Evolutionary conservation across 257 asterid genomes (phyloP).

Genomic region (Solanum sitiens): DNA sequence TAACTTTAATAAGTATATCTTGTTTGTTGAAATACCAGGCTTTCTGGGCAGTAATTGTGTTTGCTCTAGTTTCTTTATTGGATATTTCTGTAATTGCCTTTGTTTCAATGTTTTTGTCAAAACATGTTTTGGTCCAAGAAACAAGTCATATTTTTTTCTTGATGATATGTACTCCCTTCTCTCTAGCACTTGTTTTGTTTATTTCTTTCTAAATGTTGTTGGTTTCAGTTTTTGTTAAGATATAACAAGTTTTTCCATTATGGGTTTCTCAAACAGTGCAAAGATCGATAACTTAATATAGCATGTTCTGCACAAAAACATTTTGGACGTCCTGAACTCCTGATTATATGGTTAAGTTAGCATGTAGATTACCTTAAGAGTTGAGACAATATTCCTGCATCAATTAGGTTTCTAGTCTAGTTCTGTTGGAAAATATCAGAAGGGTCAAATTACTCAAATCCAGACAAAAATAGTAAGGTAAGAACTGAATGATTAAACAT

Average conservation of each 20-base stretch:
- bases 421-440: background rate
- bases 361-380: background rate
- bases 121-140: conserved; percentile 77
- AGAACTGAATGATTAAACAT: conserved; percentile 36
- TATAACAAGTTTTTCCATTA: conserved; percentile 47
- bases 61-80: conserved; percentile 17
- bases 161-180: background rate
- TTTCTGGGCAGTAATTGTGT: conserved; percentile 26
- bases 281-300: conserved; percentile 6
- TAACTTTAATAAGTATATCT: background rate
- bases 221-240: too few species aligned
- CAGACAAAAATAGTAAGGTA: conserved; percentile 43
- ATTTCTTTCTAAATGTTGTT: too few species aligned
- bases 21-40: conserved; percentile 30
- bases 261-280: conserved; percentile 36
- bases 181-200: background rate
- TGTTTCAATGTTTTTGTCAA: conserved; percentile 46
- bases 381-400: background rate
- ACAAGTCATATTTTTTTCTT: conserved; percentile 34
- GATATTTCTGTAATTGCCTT: conserved; percentile 29
- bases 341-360: conserved; percentile 21
- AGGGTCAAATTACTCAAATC: conserved; percentile 68
- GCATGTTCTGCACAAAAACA: conserved; percentile 55
- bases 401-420: background rate
- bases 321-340: conserved; percentile 23